A percentile compares a stretch with the other conserved stretches of the same genome.
These are phyloP conservation scores for Skeletonema costatum DNA, from an alignment of 108 stramenopile species.

Conservation along the genomic window DNA sequence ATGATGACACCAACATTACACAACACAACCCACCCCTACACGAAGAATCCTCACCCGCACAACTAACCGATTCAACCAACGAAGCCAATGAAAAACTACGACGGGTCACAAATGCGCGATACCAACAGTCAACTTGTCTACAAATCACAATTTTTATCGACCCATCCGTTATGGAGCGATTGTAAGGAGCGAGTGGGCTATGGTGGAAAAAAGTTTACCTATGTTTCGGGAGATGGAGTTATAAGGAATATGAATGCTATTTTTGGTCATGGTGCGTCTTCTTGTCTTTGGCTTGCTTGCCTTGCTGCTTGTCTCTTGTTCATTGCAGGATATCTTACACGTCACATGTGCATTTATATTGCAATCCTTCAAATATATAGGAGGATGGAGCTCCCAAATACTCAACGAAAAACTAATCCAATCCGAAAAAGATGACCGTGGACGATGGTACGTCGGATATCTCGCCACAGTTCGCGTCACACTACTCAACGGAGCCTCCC, in stretches of 20 bases:
- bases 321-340: not conserved
- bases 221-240: conserved; percentile 50
- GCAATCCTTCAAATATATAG: not conserved
- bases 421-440: conserved; percentile 43
- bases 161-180: conserved; percentile 42
- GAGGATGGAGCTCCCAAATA: conserved; percentile 54
- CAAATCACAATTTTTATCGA: conserved; percentile 48
- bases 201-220: conserved; percentile 44
- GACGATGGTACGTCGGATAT: conserved; percentile 49
- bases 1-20: not conserved
- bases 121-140: conserved; percentile 23
- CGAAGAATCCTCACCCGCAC: not conserved
- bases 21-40: not conserved
- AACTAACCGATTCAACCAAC: conserved; percentile 24
- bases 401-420: conserved; percentile 31
- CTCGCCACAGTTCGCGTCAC: conserved; percentile 43
- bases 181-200: conserved; percentile 54
- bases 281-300: not conserved
- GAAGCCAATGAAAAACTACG: conserved; percentile 52
- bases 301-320: not conserved
- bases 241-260: conserved; percentile 55
- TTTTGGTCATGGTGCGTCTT: conserved; percentile 33
- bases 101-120: conserved; percentile 48
- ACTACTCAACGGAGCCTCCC: conserved; percentile 33
- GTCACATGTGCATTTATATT: too few species aligned